Evolutionary conservation across 2,329 filamentous ascomycete genomes (phyloP), one percentile per base, ranked within the genome.

Genomic region (Xylariaceae sp.): DNA sequence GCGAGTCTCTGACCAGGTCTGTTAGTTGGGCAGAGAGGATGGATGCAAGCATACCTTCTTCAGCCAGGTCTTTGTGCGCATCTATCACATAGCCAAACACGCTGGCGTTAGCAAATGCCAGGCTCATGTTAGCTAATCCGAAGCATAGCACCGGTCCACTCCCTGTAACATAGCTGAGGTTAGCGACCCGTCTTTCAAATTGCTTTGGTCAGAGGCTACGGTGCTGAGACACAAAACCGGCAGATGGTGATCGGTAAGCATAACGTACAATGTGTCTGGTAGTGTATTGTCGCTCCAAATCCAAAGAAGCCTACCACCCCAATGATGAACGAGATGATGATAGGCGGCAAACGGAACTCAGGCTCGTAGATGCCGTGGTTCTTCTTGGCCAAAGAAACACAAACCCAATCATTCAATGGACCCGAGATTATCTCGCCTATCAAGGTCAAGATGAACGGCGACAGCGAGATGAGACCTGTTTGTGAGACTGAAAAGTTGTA

Each of bases 311-410:
- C 75, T 6, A 67, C 73, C 4, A 69, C 63, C 1, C 73, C 74
- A 14, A 75, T 57, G 12, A 77, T 47, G 14, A 70, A 64, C 1
- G 73, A 70, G 6, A 75, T 64, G 22, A 70, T 50, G 54, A 76
- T 70, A 1, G 75, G 67, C 12, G 71, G 71, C 33, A 65, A 49
- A 31, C 78, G 72, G 58, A 79, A 80, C 58, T 81, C 77, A 5
- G 78, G 78, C 59, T 81, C 77, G 62, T 80, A 81, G 44, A 79
- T 66, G n/a, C 78, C 77, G 17, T 66, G 67, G 60, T 80, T 81
- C 54, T 69, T 72, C 60, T 72, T 74, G 4, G 76, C 73, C 50
- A 78, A 70, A 63, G 68, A 75, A 17, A 77, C 54, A 50, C 67
- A 70, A 31, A 74, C 60, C 63, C 67, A 73, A 61, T 77, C 77